Evolutionary conservation across 2,329 filamentous ascomycete genomes (phyloP).

Genomic region (Microsporum canis): DNA sequence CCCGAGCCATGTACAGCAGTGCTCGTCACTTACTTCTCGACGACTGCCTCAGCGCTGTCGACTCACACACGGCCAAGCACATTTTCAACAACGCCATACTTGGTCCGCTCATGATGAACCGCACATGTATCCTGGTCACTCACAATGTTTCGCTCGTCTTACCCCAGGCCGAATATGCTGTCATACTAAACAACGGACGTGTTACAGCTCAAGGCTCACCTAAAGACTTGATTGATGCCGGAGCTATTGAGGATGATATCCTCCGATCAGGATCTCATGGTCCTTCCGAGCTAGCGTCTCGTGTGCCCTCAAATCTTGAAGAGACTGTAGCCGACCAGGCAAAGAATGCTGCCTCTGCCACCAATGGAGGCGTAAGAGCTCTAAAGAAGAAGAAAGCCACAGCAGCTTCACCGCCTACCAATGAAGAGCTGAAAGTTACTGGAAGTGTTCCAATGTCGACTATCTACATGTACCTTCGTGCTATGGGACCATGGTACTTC

Average conservation of each 20-base stretch:
- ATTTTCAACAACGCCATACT: conserved; percentile 90
- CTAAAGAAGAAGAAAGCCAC: conserved; percentile 31
- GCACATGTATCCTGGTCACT: conserved; percentile 90
- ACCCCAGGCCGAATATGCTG: conserved; percentile 66
- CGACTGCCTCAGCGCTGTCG: conserved; percentile 90
- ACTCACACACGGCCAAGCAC: conserved; percentile 95
- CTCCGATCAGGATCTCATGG: conserved; percentile 58
- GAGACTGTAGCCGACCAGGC: conserved; percentile 48
- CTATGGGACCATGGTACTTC: conserved; percentile 97
- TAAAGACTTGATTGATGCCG: conserved; percentile 69
- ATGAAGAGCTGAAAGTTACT: conserved; percentile 65
- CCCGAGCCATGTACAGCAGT: conserved; percentile 93
- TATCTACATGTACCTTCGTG: conserved; percentile 68
- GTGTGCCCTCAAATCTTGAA: conserved; percentile 62
- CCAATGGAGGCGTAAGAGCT: conserved; percentile 25
- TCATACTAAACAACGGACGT: conserved; percentile 78
- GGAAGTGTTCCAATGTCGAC: conserved; percentile 83
- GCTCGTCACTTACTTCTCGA: conserved; percentile 84
- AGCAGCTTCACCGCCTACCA: conserved; percentile 36
- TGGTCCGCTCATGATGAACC: conserved; percentile 73
- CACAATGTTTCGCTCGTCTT: conserved; percentile 88
- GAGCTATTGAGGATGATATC: conserved; percentile 76
- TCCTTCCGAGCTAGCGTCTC: conserved; percentile 63
- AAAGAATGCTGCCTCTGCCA: conserved; percentile 33
- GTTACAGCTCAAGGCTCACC: conserved; percentile 66